A percentile compares a stretch with the other conserved stretches of the same genome.
phyloP scores from a whole-genome alignment of 1,284 basidiomycete genomes.

The Sporisorium sorghi region DNA sequence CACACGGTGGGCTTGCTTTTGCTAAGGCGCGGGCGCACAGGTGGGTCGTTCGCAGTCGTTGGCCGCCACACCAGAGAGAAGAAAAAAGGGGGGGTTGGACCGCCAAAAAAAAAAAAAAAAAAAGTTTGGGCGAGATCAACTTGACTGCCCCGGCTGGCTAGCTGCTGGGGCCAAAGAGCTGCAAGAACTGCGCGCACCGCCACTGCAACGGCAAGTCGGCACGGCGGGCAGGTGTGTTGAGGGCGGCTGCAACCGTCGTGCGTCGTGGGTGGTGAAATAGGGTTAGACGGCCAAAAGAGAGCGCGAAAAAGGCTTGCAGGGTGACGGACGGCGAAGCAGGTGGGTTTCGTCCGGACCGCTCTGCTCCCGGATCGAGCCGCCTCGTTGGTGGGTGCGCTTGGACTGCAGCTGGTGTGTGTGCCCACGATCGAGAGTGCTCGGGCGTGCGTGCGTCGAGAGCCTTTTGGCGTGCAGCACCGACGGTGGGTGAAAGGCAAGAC shows the following conservation, averaged over 20 bases:
- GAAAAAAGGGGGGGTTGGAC: too few species aligned
- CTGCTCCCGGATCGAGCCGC: not conserved
- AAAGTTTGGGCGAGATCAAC: conserved; percentile 17
- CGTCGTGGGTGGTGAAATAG: conserved; percentile 11
- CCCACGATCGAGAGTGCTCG: too few species aligned
- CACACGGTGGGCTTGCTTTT: conserved; percentile 24
- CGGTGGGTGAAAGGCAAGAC: not conserved
- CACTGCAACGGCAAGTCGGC: conserved; percentile 1
- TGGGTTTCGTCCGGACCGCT: conserved; percentile 17
- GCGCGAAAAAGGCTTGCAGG: not conserved
- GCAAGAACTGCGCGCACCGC: not conserved
- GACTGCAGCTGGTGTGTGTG: not conserved
- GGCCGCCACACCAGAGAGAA: conserved; percentile 3
- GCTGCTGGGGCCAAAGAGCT: not conserved
- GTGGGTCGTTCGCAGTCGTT: conserved; percentile 9
- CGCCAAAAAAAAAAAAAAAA: too few species aligned
- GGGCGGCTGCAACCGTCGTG: not conserved
- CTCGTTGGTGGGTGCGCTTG: not conserved
- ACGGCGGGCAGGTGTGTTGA: conserved; percentile 1
- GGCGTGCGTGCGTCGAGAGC: too few species aligned
- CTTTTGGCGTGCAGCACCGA: not conserved
- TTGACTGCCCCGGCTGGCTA: not conserved
- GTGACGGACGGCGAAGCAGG: conserved; percentile 7
- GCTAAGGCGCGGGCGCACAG: conserved; percentile 1
- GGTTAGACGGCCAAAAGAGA: conserved; percentile 16